Base-by-base conservation (phyloP, 2,329 filamentous ascomycete genomes). In the Emergomyces orientalis region DNA sequence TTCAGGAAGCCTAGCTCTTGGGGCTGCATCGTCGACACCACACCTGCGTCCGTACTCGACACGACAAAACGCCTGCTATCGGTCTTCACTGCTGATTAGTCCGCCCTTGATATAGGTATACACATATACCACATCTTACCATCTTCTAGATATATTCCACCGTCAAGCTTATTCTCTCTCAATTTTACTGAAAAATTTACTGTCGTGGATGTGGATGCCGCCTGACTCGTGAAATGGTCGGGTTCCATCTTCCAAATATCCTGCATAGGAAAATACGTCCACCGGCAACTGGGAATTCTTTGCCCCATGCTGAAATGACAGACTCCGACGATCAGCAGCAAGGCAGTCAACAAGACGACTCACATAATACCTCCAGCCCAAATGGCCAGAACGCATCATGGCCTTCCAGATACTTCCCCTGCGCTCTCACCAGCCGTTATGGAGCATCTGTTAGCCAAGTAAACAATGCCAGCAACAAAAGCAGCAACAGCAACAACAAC, bases 211-310 rank as follows among this genome's bases (percentile, higher is more conserved):
- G 7, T 25, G 32, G 19, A 43, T 30, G 22, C 39, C 17, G 1
- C 25, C n/a, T 8, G 8, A 45, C 27, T 22, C 25, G 27, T 30
- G 22, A 43, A 58, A 59, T 59, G 56, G 56, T 32, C n/a, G 39
- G 27, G 25, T 59, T 59, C 56, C 39, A 22, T 43, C n/a, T 59
- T 32, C 41, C 56, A 43, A 47, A 32, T 59, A 59, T 59, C 37
- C 39, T 59, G 22, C 37, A 32, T 2, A 43, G 56, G 22, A 43
- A 59, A 43, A 22, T 13, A 30, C 22, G 39, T 14, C 37, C 39
- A 45, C 32, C 32, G 13, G 19, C 56, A 30, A 32, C 22, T 30
- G 39, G 6, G 13, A 14, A 27, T 45, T 22, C 22, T 45, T 32
- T 39, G 14, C 17, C 39, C 43, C 55, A 17, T 13, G 32, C 34